phyloP scores from a whole-genome alignment of 1,139 yeast genomes.

The Scheffersomyces parashehatae region DNA sequence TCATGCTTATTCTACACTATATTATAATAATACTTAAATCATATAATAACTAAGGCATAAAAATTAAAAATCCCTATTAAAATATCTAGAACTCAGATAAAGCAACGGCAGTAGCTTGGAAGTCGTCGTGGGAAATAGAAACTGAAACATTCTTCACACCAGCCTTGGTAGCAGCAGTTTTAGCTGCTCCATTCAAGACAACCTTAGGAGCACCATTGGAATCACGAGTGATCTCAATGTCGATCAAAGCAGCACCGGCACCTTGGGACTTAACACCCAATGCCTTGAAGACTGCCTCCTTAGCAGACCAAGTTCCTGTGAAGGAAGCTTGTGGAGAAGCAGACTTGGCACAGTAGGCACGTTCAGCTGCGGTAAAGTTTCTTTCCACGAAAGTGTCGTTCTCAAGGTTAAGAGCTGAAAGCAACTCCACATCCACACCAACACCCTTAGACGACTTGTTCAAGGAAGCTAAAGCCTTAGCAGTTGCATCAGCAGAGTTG shows the following conservation, averaged over 20 bases:
- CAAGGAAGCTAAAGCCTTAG: slow-evolving; percentile 49
- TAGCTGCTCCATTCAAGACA: slow-evolving; percentile 71
- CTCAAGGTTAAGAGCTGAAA: slow-evolving; percentile 74
- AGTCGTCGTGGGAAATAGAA: slow-evolving; percentile 93
- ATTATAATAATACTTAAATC: background rate
- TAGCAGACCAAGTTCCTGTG: slow-evolving; percentile 99
- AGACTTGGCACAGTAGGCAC: slow-evolving; percentile 71
- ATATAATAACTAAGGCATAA: background rate
- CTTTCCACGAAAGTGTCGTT: slow-evolving; percentile 89
- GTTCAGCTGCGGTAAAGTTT: slow-evolving; percentile 83
- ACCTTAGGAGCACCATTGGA: slow-evolving; percentile 83
- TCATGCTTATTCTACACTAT: background rate
- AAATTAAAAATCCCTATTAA: background rate
- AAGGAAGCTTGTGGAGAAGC: slow-evolving; percentile 84
- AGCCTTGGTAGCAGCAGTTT: slow-evolving; percentile 64
- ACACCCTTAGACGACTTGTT: slow-evolving; percentile 66
- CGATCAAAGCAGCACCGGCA: slow-evolving; percentile 90
- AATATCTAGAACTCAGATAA: slow-evolving; percentile 59
- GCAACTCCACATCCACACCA: slow-evolving; percentile 96
- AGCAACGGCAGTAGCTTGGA: slow-evolving; percentile 98
- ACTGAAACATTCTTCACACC: slow-evolving; percentile 77
- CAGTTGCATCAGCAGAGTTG: slow-evolving; percentile 41
- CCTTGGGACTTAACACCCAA: slow-evolving; percentile 88
- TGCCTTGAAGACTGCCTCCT: slow-evolving; percentile 97
- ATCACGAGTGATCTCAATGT: slow-evolving; percentile 82